phyloP scores from a whole-genome alignment of 2,329 filamentous ascomycete genomes.

The Talaromyces sp. region DNA sequence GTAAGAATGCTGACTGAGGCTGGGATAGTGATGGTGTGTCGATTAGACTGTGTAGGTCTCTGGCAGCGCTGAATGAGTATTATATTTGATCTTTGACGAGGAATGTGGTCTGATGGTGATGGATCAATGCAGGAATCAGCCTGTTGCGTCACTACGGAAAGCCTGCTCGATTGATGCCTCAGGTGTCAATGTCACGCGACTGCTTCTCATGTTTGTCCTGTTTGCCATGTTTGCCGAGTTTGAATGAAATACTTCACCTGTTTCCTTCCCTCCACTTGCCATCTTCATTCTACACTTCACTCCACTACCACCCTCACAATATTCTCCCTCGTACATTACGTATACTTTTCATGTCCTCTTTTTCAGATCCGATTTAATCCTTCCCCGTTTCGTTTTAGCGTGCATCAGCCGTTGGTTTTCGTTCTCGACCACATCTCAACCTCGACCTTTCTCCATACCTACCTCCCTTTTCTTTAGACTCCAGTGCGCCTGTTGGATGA shows the following conservation, averaged over 20 bases:
- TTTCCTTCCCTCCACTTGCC: not conserved
- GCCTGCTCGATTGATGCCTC: not conserved
- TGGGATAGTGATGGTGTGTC: not conserved
- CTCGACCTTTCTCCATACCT: not conserved
- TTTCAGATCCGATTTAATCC: not conserved
- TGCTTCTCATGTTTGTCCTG: not conserved
- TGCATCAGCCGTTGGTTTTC: not conserved
- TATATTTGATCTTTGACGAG: not conserved
- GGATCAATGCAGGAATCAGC: not conserved
- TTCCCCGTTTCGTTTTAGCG: not conserved
- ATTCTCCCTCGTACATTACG: not conserved
- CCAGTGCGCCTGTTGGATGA: not conserved
- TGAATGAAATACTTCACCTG: not conserved
- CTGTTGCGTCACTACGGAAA: conserved; percentile 18
- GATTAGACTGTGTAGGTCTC: not conserved
- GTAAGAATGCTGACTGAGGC: not conserved
- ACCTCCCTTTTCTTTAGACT: not conserved
- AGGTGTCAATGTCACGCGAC: conserved; percentile 15
- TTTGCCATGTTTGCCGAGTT: not conserved
- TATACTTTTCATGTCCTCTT: not conserved
- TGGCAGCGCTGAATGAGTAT: not conserved
- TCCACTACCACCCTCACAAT: not conserved
- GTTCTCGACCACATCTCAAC: not conserved
- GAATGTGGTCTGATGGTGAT: not conserved
- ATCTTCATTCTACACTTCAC: not conserved